These are phyloP conservation scores for Pichia sp. DNA, from an alignment of 1,139 yeast genomes.

Conservation along the genomic window DNA sequence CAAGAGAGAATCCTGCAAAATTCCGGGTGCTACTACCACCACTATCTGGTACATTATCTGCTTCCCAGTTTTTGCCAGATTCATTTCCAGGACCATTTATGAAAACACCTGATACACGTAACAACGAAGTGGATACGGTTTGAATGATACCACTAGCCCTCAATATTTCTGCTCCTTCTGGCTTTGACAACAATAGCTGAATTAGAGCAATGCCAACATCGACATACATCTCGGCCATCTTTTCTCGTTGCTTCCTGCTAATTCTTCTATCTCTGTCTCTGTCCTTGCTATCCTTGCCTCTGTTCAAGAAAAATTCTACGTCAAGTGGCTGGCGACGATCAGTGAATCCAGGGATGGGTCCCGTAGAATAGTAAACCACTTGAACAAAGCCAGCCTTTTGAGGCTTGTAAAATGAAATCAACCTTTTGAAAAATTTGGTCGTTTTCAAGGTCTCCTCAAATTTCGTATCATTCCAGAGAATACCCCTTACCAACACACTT, in stretches of 20 bases:
- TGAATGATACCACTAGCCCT: slow-evolving; percentile 73
- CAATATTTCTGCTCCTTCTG: slow-evolving; percentile 64
- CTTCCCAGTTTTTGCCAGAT: not conserved
- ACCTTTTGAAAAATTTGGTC: slow-evolving; percentile 79
- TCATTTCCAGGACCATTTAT: not conserved
- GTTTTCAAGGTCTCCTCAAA: slow-evolving; percentile 76
- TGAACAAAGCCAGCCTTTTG: slow-evolving; percentile 60
- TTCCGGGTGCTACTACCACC: not conserved
- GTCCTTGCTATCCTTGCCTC: not conserved
- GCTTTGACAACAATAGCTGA: slow-evolving; percentile 56
- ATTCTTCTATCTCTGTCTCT: not conserved
- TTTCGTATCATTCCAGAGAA: slow-evolving; percentile 63
- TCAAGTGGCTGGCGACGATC: slow-evolving; percentile 6
- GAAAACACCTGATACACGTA: slow-evolving; percentile 40
- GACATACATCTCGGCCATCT: slow-evolving; percentile 42
- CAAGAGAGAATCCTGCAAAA: not conserved
- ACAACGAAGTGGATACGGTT: slow-evolving; percentile 81
- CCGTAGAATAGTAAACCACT: slow-evolving; percentile 40
- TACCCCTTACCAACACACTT: slow-evolving; percentile 69
- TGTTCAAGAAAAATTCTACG: slow-evolving; percentile 2
- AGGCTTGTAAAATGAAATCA: slow-evolving; percentile 86
- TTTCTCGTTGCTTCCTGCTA: not conserved
- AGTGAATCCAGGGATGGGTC: slow-evolving; percentile 6
- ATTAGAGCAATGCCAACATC: slow-evolving; percentile 71
- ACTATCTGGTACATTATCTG: not conserved